Evolutionary conservation across 2,329 filamentous ascomycete genomes (phyloP).

Genomic region (Coniella vitis): DNA sequence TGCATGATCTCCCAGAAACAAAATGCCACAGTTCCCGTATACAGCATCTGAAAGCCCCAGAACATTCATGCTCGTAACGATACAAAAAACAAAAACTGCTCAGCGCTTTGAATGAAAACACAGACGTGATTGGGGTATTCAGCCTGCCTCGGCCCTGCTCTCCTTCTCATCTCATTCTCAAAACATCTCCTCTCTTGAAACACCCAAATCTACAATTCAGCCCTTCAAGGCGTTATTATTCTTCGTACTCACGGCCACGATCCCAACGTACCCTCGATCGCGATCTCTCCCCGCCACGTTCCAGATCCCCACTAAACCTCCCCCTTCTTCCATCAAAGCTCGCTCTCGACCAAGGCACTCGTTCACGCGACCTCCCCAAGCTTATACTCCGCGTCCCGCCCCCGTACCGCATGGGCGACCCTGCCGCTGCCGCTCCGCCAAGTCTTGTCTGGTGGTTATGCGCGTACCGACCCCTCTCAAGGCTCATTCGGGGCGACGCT

Average conservation of each 20-base stretch:
- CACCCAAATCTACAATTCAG: neutral
- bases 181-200: too few species aligned
- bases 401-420: constrained; percentile 13
- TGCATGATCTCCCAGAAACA: too few species aligned
- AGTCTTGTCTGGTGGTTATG: constrained; percentile 11
- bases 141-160: too few species aligned
- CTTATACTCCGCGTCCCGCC: constrained; percentile 13
- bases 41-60: too few species aligned
- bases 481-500: constrained; percentile 6
- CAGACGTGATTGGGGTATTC: too few species aligned
- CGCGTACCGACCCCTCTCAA: constrained; percentile 6
- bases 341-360: constrained; percentile 8
- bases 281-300: constrained; percentile 12
- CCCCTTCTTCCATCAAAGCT: constrained; percentile 14
- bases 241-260: neutral
- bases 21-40: too few species aligned
- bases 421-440: too few species aligned
- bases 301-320: constrained; percentile 16
- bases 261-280: constrained; percentile 1
- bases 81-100: too few species aligned
- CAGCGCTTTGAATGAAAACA: too few species aligned
- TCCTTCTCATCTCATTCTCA: too few species aligned
- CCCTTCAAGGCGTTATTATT: neutral
- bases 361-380: constrained; percentile 11
- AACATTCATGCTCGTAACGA: too few species aligned